Evolutionary conservation across 2,329 filamentous ascomycete species (phyloP), one percentile per base, ranked within the genome.

Genomic region (Claviceps capensis): DNA sequence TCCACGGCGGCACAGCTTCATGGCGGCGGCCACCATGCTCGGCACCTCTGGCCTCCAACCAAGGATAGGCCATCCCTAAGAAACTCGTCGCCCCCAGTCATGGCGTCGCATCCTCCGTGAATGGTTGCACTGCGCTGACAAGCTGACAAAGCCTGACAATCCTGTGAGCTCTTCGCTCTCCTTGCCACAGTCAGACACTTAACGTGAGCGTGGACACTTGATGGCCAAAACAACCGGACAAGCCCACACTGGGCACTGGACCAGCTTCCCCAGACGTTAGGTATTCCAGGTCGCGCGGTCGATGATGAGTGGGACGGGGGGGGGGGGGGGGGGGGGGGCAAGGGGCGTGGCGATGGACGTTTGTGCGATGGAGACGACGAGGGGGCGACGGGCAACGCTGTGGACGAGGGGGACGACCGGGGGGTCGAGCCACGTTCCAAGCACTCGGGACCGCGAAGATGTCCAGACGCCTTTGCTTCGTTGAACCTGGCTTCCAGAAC

Each of bases 361-460:
- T 30, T 30, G 41, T 43, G 41, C 41, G 22, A 22, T 22, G 17
- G 8, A 43, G 41, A 43, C 22, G 26, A 30, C 30, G 30, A 30
- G 30, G 30, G 30, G 9, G 9, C 30, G 30, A 34, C 30, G 30
- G 9, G 30, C 9, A 4, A 34, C 30, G 30, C 30, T 30, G 9
- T 30, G 9, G 30, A 30, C 9, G 30, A 30, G 9, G 4, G 41
- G 16, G 19, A 23, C 40, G 16, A 40, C 17, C 22, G 9, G 37
- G 37, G 37, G 26, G 17, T 37, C 26, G 47, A 53, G 47, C 51
- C 51, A 49, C 47, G 51, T 53, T 47, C 51, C 47, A 49, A 49
- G 22, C 36, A 47, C 17, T 37, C 51, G 51, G 51, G 51, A 49
- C 42, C n/a, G 16, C 23, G 22, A 23, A 30, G 14, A n/a, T 44